Conservation (phyloP, 179 eudicot genomes). For the Camellia oleifera region DNA sequence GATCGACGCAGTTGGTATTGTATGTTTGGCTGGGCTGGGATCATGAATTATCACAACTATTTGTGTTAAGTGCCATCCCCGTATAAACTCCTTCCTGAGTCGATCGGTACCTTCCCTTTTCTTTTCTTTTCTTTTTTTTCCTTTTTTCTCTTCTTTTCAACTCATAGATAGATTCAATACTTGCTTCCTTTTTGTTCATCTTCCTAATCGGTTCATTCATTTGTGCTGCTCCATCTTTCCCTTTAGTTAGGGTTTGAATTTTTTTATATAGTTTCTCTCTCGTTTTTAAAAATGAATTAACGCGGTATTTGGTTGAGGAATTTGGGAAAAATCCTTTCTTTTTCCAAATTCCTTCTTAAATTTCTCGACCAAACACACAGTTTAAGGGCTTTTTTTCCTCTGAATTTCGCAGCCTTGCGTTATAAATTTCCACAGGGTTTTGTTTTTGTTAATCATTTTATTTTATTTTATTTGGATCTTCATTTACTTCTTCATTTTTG, state of each 20-base stretch:
- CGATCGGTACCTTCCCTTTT: conserved; percentile 3
- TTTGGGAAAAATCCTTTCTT: not conserved
- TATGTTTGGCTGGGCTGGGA: not conserved
- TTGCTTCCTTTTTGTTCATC: not conserved
- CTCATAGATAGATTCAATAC: not conserved
- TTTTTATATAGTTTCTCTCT: not conserved
- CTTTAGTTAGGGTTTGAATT: not conserved
- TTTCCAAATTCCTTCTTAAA: not conserved
- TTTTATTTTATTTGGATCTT: not conserved
- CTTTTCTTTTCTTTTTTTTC: not conserved
- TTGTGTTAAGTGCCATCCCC: not conserved
- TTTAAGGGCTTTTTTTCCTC: not conserved
- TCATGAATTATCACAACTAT: not conserved
- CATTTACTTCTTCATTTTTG: not conserved
- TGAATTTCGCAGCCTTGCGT: not conserved
- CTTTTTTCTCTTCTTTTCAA: not conserved
- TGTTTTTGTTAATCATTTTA: not conserved
- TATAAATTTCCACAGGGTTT: not conserved
- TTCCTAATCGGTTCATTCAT: not conserved
- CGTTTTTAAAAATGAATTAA: no score
- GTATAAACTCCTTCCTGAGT: not conserved
- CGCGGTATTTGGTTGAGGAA: not conserved
- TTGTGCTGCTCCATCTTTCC: not conserved
- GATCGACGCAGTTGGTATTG: not conserved
- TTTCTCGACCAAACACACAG: no score